Evolutionary conservation across 177 flowering plant species (phyloP).

Genomic region (Vitis hybrid): DNA sequence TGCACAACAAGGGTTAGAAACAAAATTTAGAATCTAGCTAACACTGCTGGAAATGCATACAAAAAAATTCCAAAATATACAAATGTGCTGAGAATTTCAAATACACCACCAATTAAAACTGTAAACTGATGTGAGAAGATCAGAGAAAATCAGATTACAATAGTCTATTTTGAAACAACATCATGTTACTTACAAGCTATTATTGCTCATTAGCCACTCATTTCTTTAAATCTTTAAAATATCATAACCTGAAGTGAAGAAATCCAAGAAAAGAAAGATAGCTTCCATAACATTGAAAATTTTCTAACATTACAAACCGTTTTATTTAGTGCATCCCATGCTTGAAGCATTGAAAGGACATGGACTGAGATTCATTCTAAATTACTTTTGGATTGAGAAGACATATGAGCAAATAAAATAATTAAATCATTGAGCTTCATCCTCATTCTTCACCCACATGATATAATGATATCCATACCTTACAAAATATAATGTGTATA

Average conservation of each 20-base stretch:
- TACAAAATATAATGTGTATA: too few species aligned
- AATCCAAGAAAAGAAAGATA: neutral
- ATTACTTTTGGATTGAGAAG: too few species aligned
- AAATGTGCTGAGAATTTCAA: neutral
- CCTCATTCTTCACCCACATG: too few species aligned
- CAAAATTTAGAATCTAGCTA: neutral
- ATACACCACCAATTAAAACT: neutral
- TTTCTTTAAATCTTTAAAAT: neutral
- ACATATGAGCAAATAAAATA: too few species aligned
- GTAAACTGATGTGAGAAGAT: neutral
- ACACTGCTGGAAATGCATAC: neutral
- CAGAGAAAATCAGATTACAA: neutral
- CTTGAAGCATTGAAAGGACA: neutral
- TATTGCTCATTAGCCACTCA: conserved; percentile 1
- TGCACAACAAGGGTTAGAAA: conserved; percentile 24
- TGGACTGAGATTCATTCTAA: too few species aligned
- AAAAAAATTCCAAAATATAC: neutral
- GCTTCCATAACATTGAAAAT: neutral
- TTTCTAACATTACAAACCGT: neutral
- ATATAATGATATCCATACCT: too few species aligned
- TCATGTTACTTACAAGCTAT: conserved; percentile 1
- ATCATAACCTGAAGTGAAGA: neutral
- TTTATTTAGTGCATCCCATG: neutral
- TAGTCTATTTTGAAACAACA: neutral
- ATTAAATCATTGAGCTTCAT: too few species aligned